A percentile compares a stretch with the other conserved stretches of the same genome.
Conservation (phyloP, 352 stramenopile species). For the Phytophthora constricta region DNA sequence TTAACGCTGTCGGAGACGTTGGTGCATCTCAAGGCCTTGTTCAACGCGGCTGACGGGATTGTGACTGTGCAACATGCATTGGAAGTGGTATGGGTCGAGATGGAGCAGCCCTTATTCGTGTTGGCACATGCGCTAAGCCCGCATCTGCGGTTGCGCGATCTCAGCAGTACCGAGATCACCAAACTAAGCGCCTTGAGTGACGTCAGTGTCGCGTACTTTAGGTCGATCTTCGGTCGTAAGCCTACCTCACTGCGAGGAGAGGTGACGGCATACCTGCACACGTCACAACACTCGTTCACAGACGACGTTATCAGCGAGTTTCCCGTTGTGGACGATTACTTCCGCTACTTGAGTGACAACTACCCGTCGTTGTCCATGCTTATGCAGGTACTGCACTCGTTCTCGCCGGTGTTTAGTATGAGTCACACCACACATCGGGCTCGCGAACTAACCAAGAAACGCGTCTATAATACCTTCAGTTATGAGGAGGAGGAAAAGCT, state of each 20-base stretch:
- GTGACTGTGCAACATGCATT: conserved; percentile 51
- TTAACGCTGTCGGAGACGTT: conserved; percentile 51
- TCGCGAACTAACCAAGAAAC: conserved; percentile 13
- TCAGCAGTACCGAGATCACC: conserved; percentile 51
- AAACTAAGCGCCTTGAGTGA: conserved; percentile 73
- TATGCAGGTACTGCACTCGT: conserved; percentile 66
- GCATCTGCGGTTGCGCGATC: conserved; percentile 46
- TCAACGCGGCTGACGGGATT: conserved; percentile 54
- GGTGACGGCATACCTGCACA: conserved; percentile 73
- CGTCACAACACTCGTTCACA: conserved; percentile 56
- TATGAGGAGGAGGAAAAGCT: conserved; percentile 36
- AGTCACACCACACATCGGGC: conserved; percentile 7
- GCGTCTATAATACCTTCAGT: conserved; percentile 11
- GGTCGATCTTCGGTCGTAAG: conserved; percentile 50
- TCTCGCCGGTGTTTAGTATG: conserved; percentile 38
- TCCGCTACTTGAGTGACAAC: conserved; percentile 68
- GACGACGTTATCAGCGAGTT: conserved; percentile 65
- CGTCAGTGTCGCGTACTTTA: conserved; percentile 63
- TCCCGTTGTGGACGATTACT: conserved; percentile 66
- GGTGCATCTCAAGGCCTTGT: conserved; percentile 54
- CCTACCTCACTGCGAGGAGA: conserved; percentile 60
- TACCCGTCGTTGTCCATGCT: conserved; percentile 66
- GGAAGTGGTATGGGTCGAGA: conserved; percentile 57
- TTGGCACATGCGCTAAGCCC: conserved; percentile 69
- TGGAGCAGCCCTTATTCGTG: conserved; percentile 74